A percentile compares a stretch with the other conserved stretches of the same genome.
Conservation (phyloP, 805 yeast species). For the Candida sphagnicola region DNA sequence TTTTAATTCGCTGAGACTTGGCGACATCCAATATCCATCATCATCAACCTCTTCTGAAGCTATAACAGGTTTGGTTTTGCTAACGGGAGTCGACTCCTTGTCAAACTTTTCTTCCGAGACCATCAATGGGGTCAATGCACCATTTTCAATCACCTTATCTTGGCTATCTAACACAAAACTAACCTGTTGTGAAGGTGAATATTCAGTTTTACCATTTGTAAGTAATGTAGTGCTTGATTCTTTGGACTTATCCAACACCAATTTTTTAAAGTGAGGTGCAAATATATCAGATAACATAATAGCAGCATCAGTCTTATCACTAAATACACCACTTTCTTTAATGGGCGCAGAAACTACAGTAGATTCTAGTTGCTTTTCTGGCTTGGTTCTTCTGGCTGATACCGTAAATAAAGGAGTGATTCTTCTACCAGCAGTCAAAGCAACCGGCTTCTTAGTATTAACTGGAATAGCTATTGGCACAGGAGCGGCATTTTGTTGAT, state of each 20-base stretch:
- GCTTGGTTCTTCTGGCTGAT: constrained; percentile 15
- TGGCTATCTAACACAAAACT: constrained; percentile 10
- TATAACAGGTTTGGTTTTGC: neutral
- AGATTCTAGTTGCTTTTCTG: neutral
- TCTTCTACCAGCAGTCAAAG: constrained; percentile 51
- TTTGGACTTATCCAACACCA: constrained; percentile 48
- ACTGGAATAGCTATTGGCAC: constrained; percentile 26
- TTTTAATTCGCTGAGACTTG: constrained; percentile 62
- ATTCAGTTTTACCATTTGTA: constrained; percentile 5
- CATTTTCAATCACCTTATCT: constrained; percentile 1
- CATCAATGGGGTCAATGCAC: neutral
- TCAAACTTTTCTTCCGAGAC: neutral
- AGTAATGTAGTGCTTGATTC: constrained; percentile 8
- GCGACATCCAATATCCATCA: constrained; percentile 85
- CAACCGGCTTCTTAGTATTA: constrained; percentile 50
- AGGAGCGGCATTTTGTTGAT: constrained; percentile 11
- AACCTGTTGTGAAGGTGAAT: constrained; percentile 15
- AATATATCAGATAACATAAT: constrained; percentile 70
- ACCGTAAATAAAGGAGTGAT: constrained; percentile 50
- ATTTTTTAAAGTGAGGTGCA: constrained; percentile 55
- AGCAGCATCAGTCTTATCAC: constrained; percentile 56
- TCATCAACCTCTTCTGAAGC: constrained; percentile 43
- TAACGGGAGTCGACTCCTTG: neutral
- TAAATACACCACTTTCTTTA: constrained; percentile 22
- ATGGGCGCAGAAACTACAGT: constrained; percentile 1